These are phyloP conservation scores for Eucalyptus urophylla DNA, from an alignment of 345 rosid genomes.

Conservation along the genomic window DNA sequence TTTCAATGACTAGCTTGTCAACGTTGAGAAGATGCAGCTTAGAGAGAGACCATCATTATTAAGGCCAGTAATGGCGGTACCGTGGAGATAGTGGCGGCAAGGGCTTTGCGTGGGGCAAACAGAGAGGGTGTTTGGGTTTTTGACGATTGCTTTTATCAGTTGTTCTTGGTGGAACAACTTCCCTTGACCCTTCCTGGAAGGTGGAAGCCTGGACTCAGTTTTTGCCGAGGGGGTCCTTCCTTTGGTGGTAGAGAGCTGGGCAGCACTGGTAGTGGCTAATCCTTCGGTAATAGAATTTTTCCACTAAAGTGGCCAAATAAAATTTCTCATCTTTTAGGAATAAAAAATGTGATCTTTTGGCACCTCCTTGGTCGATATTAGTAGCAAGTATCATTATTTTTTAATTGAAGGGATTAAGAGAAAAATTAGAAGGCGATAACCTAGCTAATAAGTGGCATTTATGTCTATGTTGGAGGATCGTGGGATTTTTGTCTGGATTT, in stretches of 20 bases:
- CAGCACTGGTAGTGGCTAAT: neutral
- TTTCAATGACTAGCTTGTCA: neutral
- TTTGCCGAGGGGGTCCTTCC: neutral
- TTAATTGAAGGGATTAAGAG: neutral
- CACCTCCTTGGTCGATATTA: neutral
- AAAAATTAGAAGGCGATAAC: neutral
- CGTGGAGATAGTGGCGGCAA: accelerated
- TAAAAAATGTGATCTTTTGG: neutral
- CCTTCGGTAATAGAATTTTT: neutral
- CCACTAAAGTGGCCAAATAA: accelerated
- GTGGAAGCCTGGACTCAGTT: neutral
- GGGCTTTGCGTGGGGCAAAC: neutral
- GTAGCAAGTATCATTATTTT: neutral
- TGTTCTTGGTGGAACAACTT: neutral
- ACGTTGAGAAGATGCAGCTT: neutral
- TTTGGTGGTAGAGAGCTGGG: neutral
- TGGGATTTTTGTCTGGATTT: neutral
- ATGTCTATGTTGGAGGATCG: neutral
- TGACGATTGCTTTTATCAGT: neutral
- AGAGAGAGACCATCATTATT: neutral
- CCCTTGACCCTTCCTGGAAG: neutral
- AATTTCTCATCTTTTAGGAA: neutral
- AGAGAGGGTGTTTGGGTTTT: neutral
- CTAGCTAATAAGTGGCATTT: neutral
- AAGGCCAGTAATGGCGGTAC: neutral